These are phyloP conservation scores for Aspergillus saccharolyticus DNA, from an alignment of 495 filamentous ascomycete species.

Conservation along the genomic window DNA sequence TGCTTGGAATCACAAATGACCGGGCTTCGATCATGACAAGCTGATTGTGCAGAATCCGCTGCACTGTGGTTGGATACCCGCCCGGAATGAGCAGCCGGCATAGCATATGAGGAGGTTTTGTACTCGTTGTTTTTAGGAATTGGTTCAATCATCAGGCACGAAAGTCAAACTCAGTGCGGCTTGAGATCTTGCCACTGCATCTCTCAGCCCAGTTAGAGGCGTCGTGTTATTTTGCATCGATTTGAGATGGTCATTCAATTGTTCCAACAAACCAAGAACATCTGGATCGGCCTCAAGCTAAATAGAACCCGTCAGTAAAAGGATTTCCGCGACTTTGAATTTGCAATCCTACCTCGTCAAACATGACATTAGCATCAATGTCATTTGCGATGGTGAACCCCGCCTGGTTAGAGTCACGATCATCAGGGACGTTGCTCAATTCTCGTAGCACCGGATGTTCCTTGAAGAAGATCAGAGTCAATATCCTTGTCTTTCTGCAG, in stretches of 20 bases:
- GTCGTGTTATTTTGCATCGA: slow-evolving; percentile 52
- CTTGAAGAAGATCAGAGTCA: slow-evolving; percentile 20
- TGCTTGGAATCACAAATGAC: too few relatives aligned
- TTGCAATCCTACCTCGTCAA: slow-evolving; percentile 29
- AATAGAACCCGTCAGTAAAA: slow-evolving; percentile 7
- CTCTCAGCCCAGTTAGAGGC: slow-evolving; percentile 47
- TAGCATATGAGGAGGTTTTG: background rate
- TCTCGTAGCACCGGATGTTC: slow-evolving; percentile 41
- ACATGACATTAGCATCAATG: slow-evolving; percentile 19
- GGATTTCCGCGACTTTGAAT: background rate
- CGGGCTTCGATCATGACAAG: background rate
- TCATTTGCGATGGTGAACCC: slow-evolving; percentile 26
- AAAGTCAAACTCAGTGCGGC: slow-evolving; percentile 45
- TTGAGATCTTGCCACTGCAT: slow-evolving; percentile 47
- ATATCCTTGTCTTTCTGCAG: background rate
- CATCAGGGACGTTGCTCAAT: slow-evolving; percentile 22
- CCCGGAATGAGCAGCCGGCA: background rate
- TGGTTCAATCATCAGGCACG: slow-evolving; percentile 34
- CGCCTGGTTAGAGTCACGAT: slow-evolving; percentile 15
- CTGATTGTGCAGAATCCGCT: background rate
- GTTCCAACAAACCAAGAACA: slow-evolving; percentile 31
- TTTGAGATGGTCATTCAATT: slow-evolving; percentile 51
- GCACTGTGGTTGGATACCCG: background rate
- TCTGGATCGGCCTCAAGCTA: slow-evolving; percentile 41
- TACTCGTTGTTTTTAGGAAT: background rate